phyloP scores from a whole-genome alignment of 2,329 filamentous ascomycete species.

The Amesomyces nigricolor region DNA sequence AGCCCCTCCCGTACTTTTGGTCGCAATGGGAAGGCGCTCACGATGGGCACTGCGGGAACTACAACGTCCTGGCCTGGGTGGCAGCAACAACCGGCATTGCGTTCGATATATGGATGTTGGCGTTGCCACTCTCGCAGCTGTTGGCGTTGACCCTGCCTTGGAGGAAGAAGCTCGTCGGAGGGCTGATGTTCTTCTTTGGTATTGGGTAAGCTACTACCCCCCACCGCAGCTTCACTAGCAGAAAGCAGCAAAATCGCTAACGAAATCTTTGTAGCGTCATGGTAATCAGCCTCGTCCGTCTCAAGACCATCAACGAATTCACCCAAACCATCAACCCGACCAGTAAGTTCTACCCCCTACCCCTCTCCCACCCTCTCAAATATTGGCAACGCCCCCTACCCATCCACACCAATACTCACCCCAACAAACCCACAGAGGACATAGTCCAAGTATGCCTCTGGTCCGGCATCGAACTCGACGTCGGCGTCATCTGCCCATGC shows the following conservation, averaged over 20 bases:
- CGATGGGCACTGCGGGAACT: background rate
- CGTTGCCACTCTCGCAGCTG: background rate
- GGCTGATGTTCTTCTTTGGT: background rate
- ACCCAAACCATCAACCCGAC: background rate
- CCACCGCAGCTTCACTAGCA: background rate
- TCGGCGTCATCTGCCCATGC: too few species aligned
- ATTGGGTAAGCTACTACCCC: background rate
- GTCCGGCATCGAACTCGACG: too few species aligned
- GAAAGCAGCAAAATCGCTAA: background rate
- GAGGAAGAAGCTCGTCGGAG: background rate
- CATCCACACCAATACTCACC: too few species aligned
- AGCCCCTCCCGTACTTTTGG: background rate
- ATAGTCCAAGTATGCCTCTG: too few species aligned
- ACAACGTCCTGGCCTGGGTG: background rate
- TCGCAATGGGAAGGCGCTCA: background rate
- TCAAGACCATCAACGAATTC: background rate
- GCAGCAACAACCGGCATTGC: background rate
- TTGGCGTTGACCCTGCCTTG: background rate
- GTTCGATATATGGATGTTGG: background rate
- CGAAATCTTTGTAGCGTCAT: background rate
- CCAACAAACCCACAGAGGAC: too few species aligned
- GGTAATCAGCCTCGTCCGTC: background rate
- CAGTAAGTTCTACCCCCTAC: background rate
- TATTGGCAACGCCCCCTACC: too few species aligned
- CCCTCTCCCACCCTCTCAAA: too few species aligned